These are phyloP conservation scores for Daldinia decipiens DNA, from an alignment of 495 filamentous ascomycete species.

Conservation along the genomic window DNA sequence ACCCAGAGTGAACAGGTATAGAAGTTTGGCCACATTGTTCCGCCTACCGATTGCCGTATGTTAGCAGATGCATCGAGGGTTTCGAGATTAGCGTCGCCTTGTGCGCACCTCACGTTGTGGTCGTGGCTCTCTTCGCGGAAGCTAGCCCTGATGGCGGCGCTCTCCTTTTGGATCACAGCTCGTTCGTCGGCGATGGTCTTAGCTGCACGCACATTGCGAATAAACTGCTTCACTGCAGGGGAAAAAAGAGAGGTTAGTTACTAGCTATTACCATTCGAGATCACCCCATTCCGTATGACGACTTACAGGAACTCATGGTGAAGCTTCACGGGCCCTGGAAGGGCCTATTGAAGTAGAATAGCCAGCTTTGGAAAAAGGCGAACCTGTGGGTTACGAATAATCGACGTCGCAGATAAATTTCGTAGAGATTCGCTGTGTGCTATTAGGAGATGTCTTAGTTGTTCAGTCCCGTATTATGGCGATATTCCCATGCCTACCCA, in stretches of 20 bases:
- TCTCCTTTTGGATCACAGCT: constrained; percentile 98
- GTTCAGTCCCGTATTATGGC: neutral
- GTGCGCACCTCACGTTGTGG: constrained; percentile 80
- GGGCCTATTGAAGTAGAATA: constrained; percentile 53
- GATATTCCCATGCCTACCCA: constrained; percentile 10
- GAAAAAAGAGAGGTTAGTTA: constrained; percentile 5
- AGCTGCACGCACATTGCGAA: constrained; percentile 96
- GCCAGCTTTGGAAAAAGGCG: constrained; percentile 45
- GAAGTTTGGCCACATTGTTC: constrained; percentile 98
- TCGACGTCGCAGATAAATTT: constrained; percentile 1
- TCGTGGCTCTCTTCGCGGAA: constrained; percentile 97
- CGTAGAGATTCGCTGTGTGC: neutral
- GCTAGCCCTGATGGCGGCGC: constrained; percentile 93
- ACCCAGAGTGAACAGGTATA: constrained; percentile 98
- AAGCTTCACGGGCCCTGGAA: constrained; percentile 51
- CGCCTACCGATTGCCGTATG: constrained; percentile 65
- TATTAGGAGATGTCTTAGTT: constrained; percentile 5
- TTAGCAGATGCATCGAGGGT: constrained; percentile 16
- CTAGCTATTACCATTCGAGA: constrained; percentile 6
- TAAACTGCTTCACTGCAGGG: constrained; percentile 93
- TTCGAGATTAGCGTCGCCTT: neutral
- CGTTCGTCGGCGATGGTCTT: constrained; percentile 99
- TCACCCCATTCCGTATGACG: neutral
- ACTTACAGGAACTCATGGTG: constrained; percentile 61
- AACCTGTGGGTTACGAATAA: constrained; percentile 12